Evolutionary conservation across 2,329 filamentous ascomycete species (phyloP).

Genomic region (Zymoseptoria passerinii): DNA sequence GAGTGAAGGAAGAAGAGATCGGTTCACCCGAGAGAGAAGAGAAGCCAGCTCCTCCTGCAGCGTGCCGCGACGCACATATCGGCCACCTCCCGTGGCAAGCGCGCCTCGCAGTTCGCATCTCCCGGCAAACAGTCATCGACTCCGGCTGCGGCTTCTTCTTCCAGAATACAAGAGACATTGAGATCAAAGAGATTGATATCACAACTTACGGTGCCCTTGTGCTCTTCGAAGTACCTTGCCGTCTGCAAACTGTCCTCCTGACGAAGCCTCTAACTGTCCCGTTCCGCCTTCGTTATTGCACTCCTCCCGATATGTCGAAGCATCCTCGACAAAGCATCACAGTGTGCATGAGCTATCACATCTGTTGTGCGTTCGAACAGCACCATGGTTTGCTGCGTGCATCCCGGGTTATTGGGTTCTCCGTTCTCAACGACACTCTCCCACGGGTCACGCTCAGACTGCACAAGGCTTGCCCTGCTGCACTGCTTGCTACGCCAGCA

Average conservation of each 20-base stretch:
- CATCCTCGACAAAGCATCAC: neutral
- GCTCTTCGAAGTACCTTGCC: neutral
- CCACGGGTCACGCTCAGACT: too few relatives aligned
- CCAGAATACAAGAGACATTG: neutral
- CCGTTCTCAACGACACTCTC: neutral
- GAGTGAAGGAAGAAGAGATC: neutral
- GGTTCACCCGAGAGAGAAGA: neutral
- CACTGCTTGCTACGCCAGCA: neutral
- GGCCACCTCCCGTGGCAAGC: neutral
- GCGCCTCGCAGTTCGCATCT: neutral
- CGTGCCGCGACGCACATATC: neutral
- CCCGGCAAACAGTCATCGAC: neutral
- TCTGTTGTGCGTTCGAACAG: neutral
- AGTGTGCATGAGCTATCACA: neutral
- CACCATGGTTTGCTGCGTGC: neutral
- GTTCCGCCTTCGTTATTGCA: neutral
- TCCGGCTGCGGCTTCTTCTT: neutral
- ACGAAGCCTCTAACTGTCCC: neutral
- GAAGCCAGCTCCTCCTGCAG: neutral
- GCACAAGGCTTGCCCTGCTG: neutral
- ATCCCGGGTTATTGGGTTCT: neutral
- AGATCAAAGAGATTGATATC: neutral
- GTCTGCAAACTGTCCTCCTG: neutral
- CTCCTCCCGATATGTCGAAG: neutral
- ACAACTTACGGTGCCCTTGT: neutral